phyloP scores from a whole-genome alignment of 305 asterid genomes.

The Fraxinus sp. region DNA sequence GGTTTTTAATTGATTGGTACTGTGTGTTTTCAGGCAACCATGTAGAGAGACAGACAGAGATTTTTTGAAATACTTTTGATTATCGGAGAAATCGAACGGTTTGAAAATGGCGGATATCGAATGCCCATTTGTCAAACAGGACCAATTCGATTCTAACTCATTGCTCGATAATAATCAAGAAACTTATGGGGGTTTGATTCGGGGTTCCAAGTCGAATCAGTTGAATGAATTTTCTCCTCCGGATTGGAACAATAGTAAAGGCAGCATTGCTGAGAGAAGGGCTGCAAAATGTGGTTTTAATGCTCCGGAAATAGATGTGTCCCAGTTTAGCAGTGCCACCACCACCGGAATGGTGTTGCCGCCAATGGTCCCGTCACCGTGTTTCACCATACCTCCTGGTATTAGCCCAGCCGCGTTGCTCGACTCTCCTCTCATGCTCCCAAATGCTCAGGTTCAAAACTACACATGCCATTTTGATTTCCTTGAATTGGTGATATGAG shows the following conservation, averaged over 20 bases:
- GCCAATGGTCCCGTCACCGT: conserved; percentile 26
- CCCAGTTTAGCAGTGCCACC: conserved; percentile 1
- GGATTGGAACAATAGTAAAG: neutral
- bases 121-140: conserved; percentile 21
- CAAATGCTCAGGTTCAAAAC: conserved; percentile 48
- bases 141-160: conserved; percentile 3
- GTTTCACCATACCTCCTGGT: conserved; percentile 60
- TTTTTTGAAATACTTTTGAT: neutral
- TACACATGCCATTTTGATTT: neutral
- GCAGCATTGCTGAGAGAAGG: conserved; percentile 51
- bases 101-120: conserved; percentile 29
- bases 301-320: conserved; percentile 30
- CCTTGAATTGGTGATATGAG: neutral
- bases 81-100: neutral
- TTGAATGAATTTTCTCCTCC: neutral
- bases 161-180: neutral
- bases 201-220: neutral
- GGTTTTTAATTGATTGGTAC: conserved; percentile 49
- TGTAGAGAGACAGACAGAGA: neutral
- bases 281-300: conserved; percentile 46
- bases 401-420: conserved; percentile 73
- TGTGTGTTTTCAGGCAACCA: conserved; percentile 18
- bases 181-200: neutral
- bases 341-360: neutral
- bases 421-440: conserved; percentile 68